Conservation (phyloP, 805 yeast species). For the Candida wancherniae region DNA sequence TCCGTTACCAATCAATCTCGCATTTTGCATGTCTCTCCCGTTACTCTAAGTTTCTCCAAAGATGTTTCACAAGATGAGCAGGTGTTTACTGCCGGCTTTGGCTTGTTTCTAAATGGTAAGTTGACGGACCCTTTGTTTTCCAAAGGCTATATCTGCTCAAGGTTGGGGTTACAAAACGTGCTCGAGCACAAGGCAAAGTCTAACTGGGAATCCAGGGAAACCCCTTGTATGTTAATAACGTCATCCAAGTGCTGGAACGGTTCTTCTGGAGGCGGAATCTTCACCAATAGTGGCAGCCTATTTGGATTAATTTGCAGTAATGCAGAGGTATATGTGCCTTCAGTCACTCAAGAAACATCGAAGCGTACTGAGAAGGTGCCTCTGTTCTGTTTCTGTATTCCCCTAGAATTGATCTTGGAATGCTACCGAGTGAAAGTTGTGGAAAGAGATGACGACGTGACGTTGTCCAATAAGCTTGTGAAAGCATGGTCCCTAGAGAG, state of each 20-base stretch:
- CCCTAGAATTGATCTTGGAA: slow-evolving; percentile 26
- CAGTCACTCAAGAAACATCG: background rate
- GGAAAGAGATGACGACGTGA: background rate
- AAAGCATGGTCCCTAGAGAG: too few relatives aligned
- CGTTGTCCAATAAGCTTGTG: too few relatives aligned
- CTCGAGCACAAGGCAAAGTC: too few relatives aligned
- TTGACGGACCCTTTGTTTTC: slow-evolving; percentile 28
- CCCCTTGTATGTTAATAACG: slow-evolving; percentile 25
- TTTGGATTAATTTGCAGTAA: slow-evolving; percentile 43
- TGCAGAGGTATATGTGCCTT: slow-evolving; percentile 31
- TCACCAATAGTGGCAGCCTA: slow-evolving; percentile 20
- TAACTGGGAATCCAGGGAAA: background rate
- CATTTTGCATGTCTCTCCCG: slow-evolving; percentile 1
- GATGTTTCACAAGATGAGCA: slow-evolving; percentile 20
- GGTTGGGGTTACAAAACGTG: slow-evolving; percentile 12
- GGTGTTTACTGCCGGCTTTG: slow-evolving; percentile 36
- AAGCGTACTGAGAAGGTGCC: slow-evolving; percentile 26
- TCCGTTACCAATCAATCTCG: slow-evolving; percentile 4
- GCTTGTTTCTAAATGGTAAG: slow-evolving; percentile 28
- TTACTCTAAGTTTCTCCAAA: slow-evolving; percentile 1
- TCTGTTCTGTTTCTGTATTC: slow-evolving; percentile 29
- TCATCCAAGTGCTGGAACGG: slow-evolving; percentile 49
- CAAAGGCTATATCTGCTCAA: slow-evolving; percentile 27
- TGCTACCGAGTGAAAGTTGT: slow-evolving; percentile 15
- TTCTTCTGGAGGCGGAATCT: slow-evolving; percentile 46